Conservation (phyloP, 2,329 filamentous ascomycete species). For the Colletotrichum horii region DNA sequence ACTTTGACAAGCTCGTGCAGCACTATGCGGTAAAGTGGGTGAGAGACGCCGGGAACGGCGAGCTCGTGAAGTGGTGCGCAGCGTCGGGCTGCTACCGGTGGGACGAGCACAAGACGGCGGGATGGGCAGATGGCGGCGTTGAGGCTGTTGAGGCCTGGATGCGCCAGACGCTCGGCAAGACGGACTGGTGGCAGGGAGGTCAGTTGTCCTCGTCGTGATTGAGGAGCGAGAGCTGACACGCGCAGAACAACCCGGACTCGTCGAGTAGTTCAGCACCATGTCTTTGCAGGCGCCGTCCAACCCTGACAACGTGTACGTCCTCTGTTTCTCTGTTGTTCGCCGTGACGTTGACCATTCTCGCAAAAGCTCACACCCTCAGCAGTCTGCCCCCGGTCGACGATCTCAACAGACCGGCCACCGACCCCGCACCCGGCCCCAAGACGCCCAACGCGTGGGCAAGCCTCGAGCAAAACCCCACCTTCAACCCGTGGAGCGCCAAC, state of each 20-base stretch:
- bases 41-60: not conserved
- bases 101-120: not conserved
- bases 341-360: not conserved
- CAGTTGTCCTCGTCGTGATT: not conserved
- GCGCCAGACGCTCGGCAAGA: not conserved
- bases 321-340: not conserved
- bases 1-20: not conserved
- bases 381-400: not conserved
- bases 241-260: not conserved
- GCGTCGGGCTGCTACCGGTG: not conserved
- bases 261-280: not conserved
- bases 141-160: not conserved
- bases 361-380: not conserved
- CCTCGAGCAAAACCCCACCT: not conserved
- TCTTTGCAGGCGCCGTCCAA: not conserved
- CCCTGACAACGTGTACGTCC: not conserved
- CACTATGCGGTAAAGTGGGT: not conserved
- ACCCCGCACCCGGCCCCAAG: not conserved
- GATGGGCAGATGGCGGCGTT: not conserved
- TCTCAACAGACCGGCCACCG: too few species aligned
- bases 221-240: not conserved
- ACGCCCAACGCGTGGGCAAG: not conserved
- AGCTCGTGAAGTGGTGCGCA: not conserved
- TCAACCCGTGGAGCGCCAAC: not conserved
- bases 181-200: not conserved